Percentiles rank a stretch among this genome's conserved stretches.
Evolutionary conservation across 1,284 basidiomycete genomes (phyloP).

Genomic region (Pseudozyma hubeiensis): DNA sequence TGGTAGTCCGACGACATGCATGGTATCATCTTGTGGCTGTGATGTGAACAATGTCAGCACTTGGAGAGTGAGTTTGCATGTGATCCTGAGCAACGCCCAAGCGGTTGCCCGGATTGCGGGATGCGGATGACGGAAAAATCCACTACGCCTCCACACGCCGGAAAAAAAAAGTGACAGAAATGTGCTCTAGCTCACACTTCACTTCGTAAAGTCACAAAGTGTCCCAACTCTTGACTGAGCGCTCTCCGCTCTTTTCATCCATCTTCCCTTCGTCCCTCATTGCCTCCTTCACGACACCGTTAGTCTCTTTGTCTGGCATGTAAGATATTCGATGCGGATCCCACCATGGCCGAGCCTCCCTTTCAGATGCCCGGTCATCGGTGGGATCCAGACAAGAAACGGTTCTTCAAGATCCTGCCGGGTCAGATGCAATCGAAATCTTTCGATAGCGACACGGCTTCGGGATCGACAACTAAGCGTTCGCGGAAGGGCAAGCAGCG

Average conservation of each 20-base stretch:
- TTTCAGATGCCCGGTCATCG: constrained; percentile 46
- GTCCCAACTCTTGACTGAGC: background rate
- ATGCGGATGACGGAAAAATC: constrained; percentile 12
- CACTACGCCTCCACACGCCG: constrained; percentile 12
- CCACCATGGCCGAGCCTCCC: constrained; percentile 35
- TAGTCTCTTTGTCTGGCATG: background rate
- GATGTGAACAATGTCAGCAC: too few species aligned
- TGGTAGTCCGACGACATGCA: background rate
- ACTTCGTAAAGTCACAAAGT: too few species aligned
- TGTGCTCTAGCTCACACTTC: background rate
- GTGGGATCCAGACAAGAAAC: constrained; percentile 43
- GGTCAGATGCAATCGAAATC: background rate
- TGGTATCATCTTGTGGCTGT: too few species aligned
- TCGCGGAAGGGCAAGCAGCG: background rate
- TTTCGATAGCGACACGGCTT: background rate
- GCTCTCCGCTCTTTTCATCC: background rate
- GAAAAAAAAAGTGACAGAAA: background rate
- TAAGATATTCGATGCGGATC: background rate
- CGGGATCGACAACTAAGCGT: background rate
- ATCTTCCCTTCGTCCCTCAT: background rate
- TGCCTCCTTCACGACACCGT: background rate
- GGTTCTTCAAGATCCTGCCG: constrained; percentile 46
- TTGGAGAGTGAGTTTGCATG: too few species aligned
- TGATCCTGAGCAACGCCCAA: background rate
- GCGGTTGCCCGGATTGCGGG: constrained; percentile 8